Percentiles rank a stretch among this genome's conserved stretches.
phyloP scores from a whole-genome alignment of 495 filamentous ascomycete genomes.

The Aspergillus conjunctus region DNA sequence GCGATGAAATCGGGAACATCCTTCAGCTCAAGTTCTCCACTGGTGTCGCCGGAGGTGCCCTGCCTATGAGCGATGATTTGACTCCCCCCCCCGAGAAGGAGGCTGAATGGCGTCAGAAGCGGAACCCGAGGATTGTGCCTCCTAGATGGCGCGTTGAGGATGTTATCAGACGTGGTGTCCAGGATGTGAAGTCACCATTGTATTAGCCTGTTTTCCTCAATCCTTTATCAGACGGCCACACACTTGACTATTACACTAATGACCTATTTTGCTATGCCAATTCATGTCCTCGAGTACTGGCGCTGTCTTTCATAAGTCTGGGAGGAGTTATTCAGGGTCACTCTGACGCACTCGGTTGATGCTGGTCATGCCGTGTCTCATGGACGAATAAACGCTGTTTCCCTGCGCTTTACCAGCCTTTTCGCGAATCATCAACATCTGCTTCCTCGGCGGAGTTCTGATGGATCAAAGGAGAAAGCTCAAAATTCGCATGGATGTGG shows the following conservation, averaged over 20 bases:
- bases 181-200: slow-evolving; percentile 74
- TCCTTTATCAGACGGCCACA: slow-evolving; percentile 7
- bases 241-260: slow-evolving; percentile 10
- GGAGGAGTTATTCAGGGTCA: slow-evolving; percentile 17
- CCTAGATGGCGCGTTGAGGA: slow-evolving; percentile 84
- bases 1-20: slow-evolving; percentile 88
- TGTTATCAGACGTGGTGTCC: slow-evolving; percentile 73
- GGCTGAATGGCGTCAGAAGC: slow-evolving; percentile 56
- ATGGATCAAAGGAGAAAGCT: slow-evolving; percentile 3
- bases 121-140: slow-evolving; percentile 54
- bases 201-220: slow-evolving; percentile 29
- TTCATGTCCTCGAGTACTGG: slow-evolving; percentile 13
- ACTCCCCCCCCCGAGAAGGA: slow-evolving; percentile 71
- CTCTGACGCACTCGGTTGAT: slow-evolving; percentile 37
- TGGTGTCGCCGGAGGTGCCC: slow-evolving; percentile 84
- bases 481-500: not conserved
- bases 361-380: slow-evolving; percentile 45
- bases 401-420: not conserved
- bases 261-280: slow-evolving; percentile 15
- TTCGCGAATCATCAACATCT: slow-evolving; percentile 25
- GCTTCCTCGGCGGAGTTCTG: slow-evolving; percentile 6
- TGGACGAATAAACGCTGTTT: slow-evolving; percentile 24
- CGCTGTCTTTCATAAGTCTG: slow-evolving; percentile 18
- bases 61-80: slow-evolving; percentile 69
- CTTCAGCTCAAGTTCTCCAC: slow-evolving; percentile 95